These are phyloP conservation scores for Tubosaeta sp. DNA, from an alignment of 768 basidiomycete species.

Conservation along the genomic window DNA sequence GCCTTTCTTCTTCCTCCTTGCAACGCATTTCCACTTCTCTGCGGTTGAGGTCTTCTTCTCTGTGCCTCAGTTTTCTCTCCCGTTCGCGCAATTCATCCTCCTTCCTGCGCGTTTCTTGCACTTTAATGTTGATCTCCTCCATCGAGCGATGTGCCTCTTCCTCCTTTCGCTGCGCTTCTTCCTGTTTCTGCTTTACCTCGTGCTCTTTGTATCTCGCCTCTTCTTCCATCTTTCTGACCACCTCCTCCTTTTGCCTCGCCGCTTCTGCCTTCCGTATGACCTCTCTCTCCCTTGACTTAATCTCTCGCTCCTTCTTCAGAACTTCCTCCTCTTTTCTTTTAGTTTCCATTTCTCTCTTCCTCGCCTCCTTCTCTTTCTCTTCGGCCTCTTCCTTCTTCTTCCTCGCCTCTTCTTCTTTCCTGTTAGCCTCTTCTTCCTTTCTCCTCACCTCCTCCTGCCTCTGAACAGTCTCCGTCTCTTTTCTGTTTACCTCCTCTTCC, in stretches of 20 bases:
- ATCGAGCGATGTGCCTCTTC: constrained; percentile 25
- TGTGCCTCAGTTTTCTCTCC: constrained; percentile 27
- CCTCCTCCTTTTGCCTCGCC: constrained; percentile 21
- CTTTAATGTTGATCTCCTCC: constrained; percentile 24
- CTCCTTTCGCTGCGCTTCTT: constrained; percentile 28
- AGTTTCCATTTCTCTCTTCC: constrained; percentile 16
- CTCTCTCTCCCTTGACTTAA: constrained; percentile 26
- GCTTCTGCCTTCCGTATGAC: constrained; percentile 29
- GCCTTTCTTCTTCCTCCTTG: constrained; percentile 28
- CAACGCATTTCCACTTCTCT: constrained; percentile 30
- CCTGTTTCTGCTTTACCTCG: constrained; percentile 29
- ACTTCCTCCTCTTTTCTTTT: constrained; percentile 20
- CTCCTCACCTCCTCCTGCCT: constrained; percentile 25
- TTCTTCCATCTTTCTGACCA: constrained; percentile 24
- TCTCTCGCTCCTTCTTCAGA: constrained; percentile 25
- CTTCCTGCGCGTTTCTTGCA: constrained; percentile 23
- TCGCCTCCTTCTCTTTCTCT: constrained; percentile 27
- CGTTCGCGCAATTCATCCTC: constrained; percentile 23
- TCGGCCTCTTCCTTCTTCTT: constrained; percentile 26
- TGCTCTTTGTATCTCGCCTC: constrained; percentile 28
- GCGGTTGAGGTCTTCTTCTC: constrained; percentile 31
- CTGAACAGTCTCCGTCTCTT: constrained; percentile 20
- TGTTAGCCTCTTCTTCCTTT: constrained; percentile 25
- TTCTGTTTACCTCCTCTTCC: constrained; percentile 31
- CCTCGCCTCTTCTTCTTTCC: constrained; percentile 18